Percentiles rank a stretch among this genome's conserved stretches.
Evolutionary conservation across 257 asterid species (phyloP).

Genomic region (Penstemon eatonii): DNA sequence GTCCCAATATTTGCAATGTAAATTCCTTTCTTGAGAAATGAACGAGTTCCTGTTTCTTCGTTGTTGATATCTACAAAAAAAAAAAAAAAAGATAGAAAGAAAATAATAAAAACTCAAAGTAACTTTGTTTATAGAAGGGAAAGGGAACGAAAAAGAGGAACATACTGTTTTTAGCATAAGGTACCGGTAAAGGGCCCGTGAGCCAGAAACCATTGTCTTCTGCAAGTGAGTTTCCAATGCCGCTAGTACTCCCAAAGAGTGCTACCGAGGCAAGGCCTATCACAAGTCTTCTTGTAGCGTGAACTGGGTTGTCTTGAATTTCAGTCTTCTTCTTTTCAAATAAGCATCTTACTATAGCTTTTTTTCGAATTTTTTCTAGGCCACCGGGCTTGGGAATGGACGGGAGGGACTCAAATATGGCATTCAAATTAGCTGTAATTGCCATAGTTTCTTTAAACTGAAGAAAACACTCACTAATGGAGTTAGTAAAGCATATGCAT

Average conservation of each 20-base stretch:
- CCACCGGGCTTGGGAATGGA: conserved; percentile 32
- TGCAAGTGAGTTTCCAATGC: conserved; percentile 41
- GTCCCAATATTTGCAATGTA: conserved; percentile 68
- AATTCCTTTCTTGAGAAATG: conserved; percentile 55
- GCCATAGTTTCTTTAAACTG: conserved; percentile 41
- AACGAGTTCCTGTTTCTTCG: conserved; percentile 70
- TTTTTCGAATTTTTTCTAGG: conserved; percentile 21
- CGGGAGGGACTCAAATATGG: conserved; percentile 42
- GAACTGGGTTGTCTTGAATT: conserved; percentile 26
- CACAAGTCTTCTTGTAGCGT: conserved; percentile 46
- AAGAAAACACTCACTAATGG: conserved; percentile 1
- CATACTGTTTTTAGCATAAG: conserved; percentile 52
- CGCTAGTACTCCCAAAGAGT: conserved; percentile 32
- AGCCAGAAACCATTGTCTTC: conserved; percentile 73
- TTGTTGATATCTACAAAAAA: conserved; percentile 52
- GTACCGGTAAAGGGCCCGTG: conserved; percentile 60
- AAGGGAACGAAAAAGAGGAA: not conserved
- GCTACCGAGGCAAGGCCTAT: conserved; percentile 49
- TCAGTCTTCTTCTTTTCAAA: conserved; percentile 29
- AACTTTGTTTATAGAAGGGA: not conserved
- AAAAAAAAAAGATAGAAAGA: not conserved
- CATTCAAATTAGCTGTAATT: conserved; percentile 36
- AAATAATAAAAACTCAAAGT: not conserved
- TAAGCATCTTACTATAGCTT: conserved; percentile 26
- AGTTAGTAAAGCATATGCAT: not conserved